Evolutionary conservation across 345 rosid genomes (phyloP).

Genomic region (Draba incana): DNA sequence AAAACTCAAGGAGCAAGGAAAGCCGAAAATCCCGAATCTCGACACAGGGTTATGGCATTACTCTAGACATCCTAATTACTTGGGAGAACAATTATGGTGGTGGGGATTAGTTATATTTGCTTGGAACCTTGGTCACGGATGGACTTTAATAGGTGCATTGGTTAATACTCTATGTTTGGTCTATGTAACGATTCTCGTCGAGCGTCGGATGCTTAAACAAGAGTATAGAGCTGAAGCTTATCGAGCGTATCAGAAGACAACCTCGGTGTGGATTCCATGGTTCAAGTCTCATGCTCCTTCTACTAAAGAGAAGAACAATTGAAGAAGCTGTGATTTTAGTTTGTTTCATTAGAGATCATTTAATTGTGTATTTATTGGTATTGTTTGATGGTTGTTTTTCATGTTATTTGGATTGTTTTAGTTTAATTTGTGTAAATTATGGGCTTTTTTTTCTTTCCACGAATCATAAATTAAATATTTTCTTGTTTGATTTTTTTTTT

Average conservation of each 20-base stretch:
- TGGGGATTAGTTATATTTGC: slow-evolving; percentile 89
- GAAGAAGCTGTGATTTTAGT: slow-evolving; percentile 35
- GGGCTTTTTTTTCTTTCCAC: too few relatives aligned
- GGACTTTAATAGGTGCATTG: slow-evolving; percentile 69
- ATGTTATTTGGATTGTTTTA: slow-evolving; percentile 12
- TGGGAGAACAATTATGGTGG: slow-evolving; percentile 98
- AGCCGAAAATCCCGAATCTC: slow-evolving; percentile 68
- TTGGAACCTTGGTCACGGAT: slow-evolving; percentile 83
- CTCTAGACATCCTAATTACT: slow-evolving; percentile 94
- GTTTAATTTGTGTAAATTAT: slow-evolving; percentile 22
- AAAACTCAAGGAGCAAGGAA: slow-evolving; percentile 70
- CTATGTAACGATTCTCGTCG: slow-evolving; percentile 82
- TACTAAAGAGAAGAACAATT: slow-evolving; percentile 57
- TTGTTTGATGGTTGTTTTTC: slow-evolving; percentile 10
- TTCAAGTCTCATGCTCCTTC: slow-evolving; percentile 53
- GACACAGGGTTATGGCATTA: slow-evolving; percentile 80
- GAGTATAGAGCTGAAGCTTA: slow-evolving; percentile 85
- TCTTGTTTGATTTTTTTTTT: too few relatives aligned
- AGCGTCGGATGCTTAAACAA: slow-evolving; percentile 74
- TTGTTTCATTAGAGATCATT: slow-evolving; percentile 29
- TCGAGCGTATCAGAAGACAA: slow-evolving; percentile 80
- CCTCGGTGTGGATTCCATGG: slow-evolving; percentile 96
- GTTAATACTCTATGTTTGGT: slow-evolving; percentile 76
- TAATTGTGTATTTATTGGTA: slow-evolving; percentile 25
- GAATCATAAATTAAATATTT: too few relatives aligned